Conservation (phyloP, 2,329 filamentous ascomycete genomes). For the Zasmidium angulare region DNA sequence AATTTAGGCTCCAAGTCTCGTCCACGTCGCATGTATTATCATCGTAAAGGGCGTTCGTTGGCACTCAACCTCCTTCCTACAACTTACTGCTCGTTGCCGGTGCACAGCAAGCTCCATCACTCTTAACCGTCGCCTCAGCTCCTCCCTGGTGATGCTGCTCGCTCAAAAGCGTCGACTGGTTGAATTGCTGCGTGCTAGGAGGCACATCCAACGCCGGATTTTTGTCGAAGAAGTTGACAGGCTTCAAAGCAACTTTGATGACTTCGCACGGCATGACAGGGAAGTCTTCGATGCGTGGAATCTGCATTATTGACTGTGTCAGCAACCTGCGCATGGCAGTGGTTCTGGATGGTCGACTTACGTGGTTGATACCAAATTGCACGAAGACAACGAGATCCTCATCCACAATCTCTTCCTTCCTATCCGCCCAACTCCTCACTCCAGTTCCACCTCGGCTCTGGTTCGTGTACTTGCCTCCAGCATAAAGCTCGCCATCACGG, state of each 20-base stretch:
- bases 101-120: conserved; percentile 8
- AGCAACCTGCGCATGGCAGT: too few species aligned
- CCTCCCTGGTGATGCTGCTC: conserved; percentile 12
- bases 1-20: too few species aligned
- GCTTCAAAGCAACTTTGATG: conserved; percentile 57
- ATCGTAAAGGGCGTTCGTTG: too few species aligned
- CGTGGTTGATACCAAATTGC: conserved; percentile 59
- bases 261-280: conserved; percentile 61
- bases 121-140: conserved; percentile 5
- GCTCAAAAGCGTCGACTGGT: conserved; percentile 7
- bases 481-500: conserved; percentile 59
- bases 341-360: conserved; percentile 14
- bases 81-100: conserved; percentile 1
- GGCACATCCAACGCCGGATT: conserved; percentile 62
- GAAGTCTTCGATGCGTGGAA: conserved; percentile 58
- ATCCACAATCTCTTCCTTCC: conserved; percentile 52
- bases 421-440: conserved; percentile 50
- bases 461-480: conserved; percentile 55
- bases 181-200: conserved; percentile 14
- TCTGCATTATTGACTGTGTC: too few species aligned
- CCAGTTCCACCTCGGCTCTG: conserved; percentile 56
- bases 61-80: too few species aligned
- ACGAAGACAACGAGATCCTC: conserved; percentile 58
- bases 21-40: neutral
- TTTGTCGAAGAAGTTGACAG: conserved; percentile 59